These are phyloP conservation scores for Xylaria palmicola DNA, from an alignment of 495 filamentous ascomycete genomes.

Conservation along the genomic window DNA sequence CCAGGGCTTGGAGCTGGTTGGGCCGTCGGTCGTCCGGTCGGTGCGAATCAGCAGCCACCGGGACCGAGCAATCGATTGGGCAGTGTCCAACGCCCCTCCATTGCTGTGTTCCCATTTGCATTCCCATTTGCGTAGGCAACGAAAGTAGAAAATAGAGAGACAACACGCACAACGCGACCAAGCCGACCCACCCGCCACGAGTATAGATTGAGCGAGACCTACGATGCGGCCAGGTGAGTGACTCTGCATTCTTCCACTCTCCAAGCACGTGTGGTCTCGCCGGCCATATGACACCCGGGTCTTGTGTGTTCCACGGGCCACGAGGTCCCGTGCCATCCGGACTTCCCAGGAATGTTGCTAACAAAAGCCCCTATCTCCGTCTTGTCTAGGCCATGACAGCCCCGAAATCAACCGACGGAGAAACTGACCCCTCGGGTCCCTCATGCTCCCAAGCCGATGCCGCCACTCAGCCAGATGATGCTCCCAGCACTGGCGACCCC, in stretches of 20 bases:
- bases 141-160: too few species aligned
- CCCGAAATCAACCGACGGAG: slow-evolving; percentile 27
- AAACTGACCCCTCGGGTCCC: slow-evolving; percentile 30
- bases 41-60: not conserved
- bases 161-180: not conserved
- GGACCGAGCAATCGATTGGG: not conserved
- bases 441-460: slow-evolving; percentile 14
- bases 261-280: not conserved
- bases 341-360: slow-evolving; percentile 8
- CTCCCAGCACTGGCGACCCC: slow-evolving; percentile 14
- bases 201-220: not conserved
- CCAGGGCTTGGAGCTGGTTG: not conserved
- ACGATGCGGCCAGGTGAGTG: slow-evolving; percentile 13
- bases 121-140: too few species aligned
- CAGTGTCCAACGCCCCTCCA: not conserved
- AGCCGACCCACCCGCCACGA: not conserved
- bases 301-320: not conserved
- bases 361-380: not conserved
- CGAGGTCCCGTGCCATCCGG: not conserved
- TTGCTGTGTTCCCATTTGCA: not conserved
- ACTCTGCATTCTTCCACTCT: not conserved
- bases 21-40: not conserved
- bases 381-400: slow-evolving; percentile 31
- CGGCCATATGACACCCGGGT: not conserved
- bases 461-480: slow-evolving; percentile 2